These are phyloP conservation scores for Pouteria campechiana DNA, from an alignment of 179 eudicot species.

Conservation along the genomic window DNA sequence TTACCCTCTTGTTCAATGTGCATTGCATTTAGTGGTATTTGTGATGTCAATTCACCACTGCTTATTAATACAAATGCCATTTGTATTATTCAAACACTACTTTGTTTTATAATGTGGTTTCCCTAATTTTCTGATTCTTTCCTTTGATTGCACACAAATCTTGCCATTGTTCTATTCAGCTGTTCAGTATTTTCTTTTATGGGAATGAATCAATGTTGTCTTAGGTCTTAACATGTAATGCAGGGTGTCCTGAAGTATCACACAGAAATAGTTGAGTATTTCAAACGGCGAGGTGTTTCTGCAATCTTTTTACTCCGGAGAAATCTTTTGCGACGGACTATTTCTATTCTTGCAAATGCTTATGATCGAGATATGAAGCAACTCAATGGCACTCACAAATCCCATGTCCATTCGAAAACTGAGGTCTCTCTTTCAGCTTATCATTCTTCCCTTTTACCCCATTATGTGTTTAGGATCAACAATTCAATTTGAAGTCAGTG, in stretches of 20 bases:
- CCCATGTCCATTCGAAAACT: slow-evolving; percentile 73
- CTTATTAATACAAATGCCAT: no score
- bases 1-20: no score
- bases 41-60: no score
- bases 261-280: slow-evolving; percentile 50
- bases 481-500: no score
- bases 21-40: no score
- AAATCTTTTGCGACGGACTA: slow-evolving; percentile 65
- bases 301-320: slow-evolving; percentile 69
- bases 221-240: slow-evolving; percentile 1
- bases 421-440: slow-evolving; percentile 36
- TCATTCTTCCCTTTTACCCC: neutral
- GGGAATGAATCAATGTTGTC: neutral
- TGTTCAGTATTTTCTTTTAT: neutral
- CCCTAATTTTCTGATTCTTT: neutral
- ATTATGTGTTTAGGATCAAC: no score
- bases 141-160: neutral
- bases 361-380: slow-evolving; percentile 55
- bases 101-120: neutral
- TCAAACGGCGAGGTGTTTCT: slow-evolving; percentile 57
- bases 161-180: neutral
- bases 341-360: slow-evolving; percentile 70
- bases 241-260: slow-evolving; percentile 79
- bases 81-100: neutral
- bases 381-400: slow-evolving; percentile 75